Conservation (phyloP, 202 grass and related monocot species). For the Zizania palustris region DNA sequence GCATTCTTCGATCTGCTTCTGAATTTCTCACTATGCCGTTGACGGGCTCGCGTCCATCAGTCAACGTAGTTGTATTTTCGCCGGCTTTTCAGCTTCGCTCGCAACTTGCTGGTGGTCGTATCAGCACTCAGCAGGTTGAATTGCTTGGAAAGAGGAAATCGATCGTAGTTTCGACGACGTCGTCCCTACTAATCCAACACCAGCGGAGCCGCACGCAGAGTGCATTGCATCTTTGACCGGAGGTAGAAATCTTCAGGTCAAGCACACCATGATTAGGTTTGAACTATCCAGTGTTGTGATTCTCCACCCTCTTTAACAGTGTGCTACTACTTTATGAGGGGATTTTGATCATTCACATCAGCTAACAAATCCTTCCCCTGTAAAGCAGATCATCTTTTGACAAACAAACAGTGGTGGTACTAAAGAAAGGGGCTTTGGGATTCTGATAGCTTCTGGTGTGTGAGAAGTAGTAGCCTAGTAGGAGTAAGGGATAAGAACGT, state of each 20-base stretch:
- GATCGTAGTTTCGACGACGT: neutral
- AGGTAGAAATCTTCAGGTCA: constrained; percentile 23
- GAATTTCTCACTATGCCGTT: neutral
- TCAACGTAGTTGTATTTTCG: too few species aligned
- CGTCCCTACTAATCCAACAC: neutral
- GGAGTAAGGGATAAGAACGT: neutral
- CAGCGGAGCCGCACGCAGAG: neutral
- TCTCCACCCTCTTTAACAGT: neutral
- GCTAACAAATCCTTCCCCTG: neutral
- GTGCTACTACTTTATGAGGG: neutral
- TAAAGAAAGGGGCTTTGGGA: neutral
- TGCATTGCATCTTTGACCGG: neutral
- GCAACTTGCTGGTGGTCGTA: neutral
- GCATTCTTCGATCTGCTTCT: too few species aligned
- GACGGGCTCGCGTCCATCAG: neutral
- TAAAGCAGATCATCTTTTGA: constrained; percentile 1
- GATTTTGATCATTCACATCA: neutral
- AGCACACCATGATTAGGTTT: neutral
- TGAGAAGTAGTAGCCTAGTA: too few species aligned
- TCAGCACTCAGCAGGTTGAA: too few species aligned
- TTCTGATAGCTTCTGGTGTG: constrained; percentile 34
- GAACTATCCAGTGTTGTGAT: neutral
- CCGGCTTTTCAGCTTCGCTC: neutral
- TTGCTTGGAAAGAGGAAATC: neutral
- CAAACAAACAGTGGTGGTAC: neutral